Conservation (phyloP, 208 protist species). For the Trichomonas tenax region DNA sequence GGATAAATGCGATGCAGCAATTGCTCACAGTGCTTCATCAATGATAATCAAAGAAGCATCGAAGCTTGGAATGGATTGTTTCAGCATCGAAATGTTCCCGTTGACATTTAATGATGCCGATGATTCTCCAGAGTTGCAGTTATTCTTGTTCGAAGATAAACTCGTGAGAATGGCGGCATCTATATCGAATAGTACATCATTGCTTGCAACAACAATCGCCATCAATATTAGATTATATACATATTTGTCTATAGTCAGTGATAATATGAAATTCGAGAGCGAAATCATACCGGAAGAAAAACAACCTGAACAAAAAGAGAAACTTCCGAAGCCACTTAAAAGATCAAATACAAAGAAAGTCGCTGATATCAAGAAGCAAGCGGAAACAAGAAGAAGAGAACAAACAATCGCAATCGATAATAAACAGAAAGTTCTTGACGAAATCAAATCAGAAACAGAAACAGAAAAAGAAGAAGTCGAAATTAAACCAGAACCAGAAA, state of each 20-base stretch:
- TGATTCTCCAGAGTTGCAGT: neutral
- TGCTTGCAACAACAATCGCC: neutral
- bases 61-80: neutral
- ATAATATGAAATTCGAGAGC: neutral
- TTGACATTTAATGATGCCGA: neutral
- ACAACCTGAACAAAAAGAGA: neutral
- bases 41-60: neutral
- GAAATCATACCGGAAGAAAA: neutral
- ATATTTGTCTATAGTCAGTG: too few species aligned
- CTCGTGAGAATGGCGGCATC: neutral
- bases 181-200: neutral
- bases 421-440: too few species aligned
- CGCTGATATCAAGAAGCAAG: too few species aligned
- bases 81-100: neutral
- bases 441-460: too few species aligned
- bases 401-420: too few species aligned
- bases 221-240: neutral
- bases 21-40: neutral
- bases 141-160: neutral
- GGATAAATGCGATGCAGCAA: neutral
- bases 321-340: neutral
- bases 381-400: too few species aligned
- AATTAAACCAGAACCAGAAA: too few species aligned
- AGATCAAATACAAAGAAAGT: too few species aligned
- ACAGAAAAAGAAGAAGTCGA: too few species aligned